Conservation (phyloP, 495 filamentous ascomycete genomes). For the Bryoglossum gracile region DNA sequence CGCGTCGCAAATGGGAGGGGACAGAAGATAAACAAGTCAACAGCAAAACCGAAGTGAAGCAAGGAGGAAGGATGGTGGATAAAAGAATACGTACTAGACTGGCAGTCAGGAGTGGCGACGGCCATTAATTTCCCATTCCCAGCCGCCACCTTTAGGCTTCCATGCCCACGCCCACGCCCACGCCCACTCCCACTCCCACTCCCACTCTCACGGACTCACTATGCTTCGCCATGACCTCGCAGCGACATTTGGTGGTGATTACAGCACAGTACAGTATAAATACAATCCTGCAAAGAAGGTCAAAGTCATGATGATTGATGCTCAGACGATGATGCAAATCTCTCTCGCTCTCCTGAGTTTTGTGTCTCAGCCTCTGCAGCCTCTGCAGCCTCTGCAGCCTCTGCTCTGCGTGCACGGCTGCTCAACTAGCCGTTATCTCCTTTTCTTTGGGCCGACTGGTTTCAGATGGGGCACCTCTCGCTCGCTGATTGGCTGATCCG, state of each 20-base stretch:
- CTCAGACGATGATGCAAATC: not conserved
- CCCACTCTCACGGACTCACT: too few relatives aligned
- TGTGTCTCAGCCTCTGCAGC: not conserved
- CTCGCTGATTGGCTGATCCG: not conserved
- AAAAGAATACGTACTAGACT: too few relatives aligned
- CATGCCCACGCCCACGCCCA: too few relatives aligned
- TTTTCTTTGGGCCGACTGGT: slow-evolving; percentile 9
- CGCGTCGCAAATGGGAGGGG: not conserved
- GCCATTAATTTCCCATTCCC: not conserved
- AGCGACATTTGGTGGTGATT: too few relatives aligned
- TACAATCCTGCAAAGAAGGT: not conserved
- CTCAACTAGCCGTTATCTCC: not conserved
- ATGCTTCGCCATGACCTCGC: not conserved
- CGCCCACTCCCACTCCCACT: too few relatives aligned
- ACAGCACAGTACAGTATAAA: not conserved
- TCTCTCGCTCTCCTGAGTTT: not conserved
- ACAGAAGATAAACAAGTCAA: not conserved
- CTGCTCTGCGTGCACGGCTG: not conserved
- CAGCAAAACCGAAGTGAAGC: not conserved
- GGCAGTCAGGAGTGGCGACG: not conserved
- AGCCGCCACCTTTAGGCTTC: not conserved
- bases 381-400: not conserved
- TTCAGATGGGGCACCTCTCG: not conserved
- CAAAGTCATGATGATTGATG: not conserved
- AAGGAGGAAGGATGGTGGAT: not conserved